Percentiles rank a stretch among this genome's conserved stretches.
These are phyloP conservation scores for Misopates orontium DNA, from an alignment of 257 asterid species.

Conservation along the genomic window DNA sequence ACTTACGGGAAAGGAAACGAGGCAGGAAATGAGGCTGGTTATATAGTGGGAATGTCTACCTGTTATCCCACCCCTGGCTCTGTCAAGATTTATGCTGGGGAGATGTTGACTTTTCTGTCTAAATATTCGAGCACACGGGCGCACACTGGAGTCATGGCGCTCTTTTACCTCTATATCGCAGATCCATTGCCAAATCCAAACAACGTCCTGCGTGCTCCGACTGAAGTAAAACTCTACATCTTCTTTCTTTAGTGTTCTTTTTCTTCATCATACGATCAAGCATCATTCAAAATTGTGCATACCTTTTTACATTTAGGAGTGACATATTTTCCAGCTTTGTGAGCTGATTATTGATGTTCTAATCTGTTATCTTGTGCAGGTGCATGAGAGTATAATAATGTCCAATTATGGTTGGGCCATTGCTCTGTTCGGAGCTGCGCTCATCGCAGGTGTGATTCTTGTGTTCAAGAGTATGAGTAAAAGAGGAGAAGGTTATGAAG, in stretches of 20 bases:
- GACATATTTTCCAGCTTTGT: background rate
- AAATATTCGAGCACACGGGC: slow-evolving; percentile 54
- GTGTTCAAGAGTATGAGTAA: slow-evolving; percentile 22
- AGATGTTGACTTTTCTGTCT: slow-evolving; percentile 60
- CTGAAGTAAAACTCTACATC: slow-evolving; percentile 37
- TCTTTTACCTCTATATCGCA: slow-evolving; percentile 75
- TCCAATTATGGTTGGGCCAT: slow-evolving; percentile 34
- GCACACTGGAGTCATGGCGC: slow-evolving; percentile 94
- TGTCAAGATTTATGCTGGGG: slow-evolving; percentile 67
- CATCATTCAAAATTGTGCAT: background rate
- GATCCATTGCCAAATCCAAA: slow-evolving; percentile 36
- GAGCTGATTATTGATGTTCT: background rate
- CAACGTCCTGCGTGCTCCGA: slow-evolving; percentile 28
- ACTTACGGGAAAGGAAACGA: slow-evolving; percentile 69
- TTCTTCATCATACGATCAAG: background rate
- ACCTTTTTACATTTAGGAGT: background rate
- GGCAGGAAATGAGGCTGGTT: slow-evolving; percentile 85
- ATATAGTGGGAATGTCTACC: slow-evolving; percentile 82
- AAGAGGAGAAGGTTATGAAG: slow-evolving; percentile 46
- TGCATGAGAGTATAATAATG: slow-evolving; percentile 12
- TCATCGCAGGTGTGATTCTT: slow-evolving; percentile 29
- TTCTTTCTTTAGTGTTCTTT: background rate
- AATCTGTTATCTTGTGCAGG: slow-evolving; percentile 35
- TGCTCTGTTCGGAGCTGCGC: slow-evolving; percentile 33
- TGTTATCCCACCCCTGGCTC: slow-evolving; percentile 87